Percentiles rank a stretch among this genome's conserved stretches.
Conservation (phyloP, 2,329 filamentous ascomycete genomes). For the Trichophyton simii region DNA sequence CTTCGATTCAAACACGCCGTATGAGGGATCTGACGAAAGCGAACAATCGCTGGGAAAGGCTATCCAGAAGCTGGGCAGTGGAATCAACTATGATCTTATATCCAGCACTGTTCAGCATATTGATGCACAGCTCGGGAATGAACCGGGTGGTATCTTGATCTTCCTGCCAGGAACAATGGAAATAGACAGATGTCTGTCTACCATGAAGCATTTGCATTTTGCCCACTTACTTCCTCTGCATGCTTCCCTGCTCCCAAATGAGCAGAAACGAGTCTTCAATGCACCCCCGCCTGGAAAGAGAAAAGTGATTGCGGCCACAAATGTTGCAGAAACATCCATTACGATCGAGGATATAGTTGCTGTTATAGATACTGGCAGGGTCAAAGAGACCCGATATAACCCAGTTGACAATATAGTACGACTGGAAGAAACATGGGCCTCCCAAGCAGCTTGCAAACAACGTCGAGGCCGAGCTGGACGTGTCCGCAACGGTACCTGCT, state of each 20-base stretch:
- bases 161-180: slow-evolving; percentile 88
- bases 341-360: slow-evolving; percentile 96
- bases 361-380: slow-evolving; percentile 86
- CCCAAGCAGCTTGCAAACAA: slow-evolving; percentile 85
- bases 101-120: slow-evolving; percentile 68
- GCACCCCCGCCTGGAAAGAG: slow-evolving; percentile 64
- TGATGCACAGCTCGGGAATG: slow-evolving; percentile 58
- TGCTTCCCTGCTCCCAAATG: slow-evolving; percentile 74
- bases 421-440: slow-evolving; percentile 90
- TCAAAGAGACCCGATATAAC: slow-evolving; percentile 95
- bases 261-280: slow-evolving; percentile 79
- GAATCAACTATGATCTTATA: slow-evolving; percentile 86
- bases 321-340: slow-evolving; percentile 95
- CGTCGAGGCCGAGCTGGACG: slow-evolving; percentile 83
- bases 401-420: slow-evolving; percentile 85
- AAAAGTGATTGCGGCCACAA: slow-evolving; percentile 89
- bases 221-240: slow-evolving; percentile 79
- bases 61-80: slow-evolving; percentile 61
- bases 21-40: slow-evolving; percentile 25
- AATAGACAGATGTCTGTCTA: slow-evolving; percentile 67
- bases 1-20: slow-evolving; percentile 38
- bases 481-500: slow-evolving; percentile 82
- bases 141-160: slow-evolving; percentile 81
- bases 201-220: slow-evolving; percentile 51
- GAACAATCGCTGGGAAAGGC: slow-evolving; percentile 50